Evolutionary conservation across 768 basidiomycete genomes (phyloP), one percentile per base, ranked within the genome.

Genomic region (Symmetrospora coprosmae): DNA sequence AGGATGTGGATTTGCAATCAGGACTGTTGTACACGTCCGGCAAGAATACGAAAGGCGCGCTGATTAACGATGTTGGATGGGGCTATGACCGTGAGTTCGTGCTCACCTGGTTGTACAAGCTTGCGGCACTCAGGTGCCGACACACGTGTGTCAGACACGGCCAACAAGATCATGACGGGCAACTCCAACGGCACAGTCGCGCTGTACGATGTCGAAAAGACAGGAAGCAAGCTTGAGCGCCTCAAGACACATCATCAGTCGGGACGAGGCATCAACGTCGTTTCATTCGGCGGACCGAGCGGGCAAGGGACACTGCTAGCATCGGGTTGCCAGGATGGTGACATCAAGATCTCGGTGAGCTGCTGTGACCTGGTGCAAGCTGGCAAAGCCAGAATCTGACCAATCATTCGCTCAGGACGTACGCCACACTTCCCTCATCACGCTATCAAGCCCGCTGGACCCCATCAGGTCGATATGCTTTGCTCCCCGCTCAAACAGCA

Each of bases 241-340:
- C 55, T 58, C 41, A 58, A 58, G 34, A 47, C 43, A 7, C 55
- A 58, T 27, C 55, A 58, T 38, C 55, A 47, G 21, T 58, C 55
- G 9, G 55, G 55, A 17, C 27, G 55, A 34, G 55, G 41, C 16
- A 41, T 58, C n/a, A 58, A 58, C 30, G 55, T 58, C 9, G 43
- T 58, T 9, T 58, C 55, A 8, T 58, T 58, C 43, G 55, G 41
- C 46, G 55, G 55, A 8, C 55, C 55, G 7, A 34, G 31, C 14
- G 49, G 49, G 8, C 55, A 58, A 46, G 55, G 55, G 3, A 58
- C 55, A 7, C 27, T 58, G 16, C 14, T 58, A 27, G 55, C 55
- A 6, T 58, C 55, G 3, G 55, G 55, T 4, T 58, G 55, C 37
- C 55, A 58, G 21, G 55, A 58, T 21, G 55, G 55, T 3, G 55